Evolutionary conservation across 1,284 basidiomycete genomes (phyloP).

Genomic region (Leccinum huronense): DNA sequence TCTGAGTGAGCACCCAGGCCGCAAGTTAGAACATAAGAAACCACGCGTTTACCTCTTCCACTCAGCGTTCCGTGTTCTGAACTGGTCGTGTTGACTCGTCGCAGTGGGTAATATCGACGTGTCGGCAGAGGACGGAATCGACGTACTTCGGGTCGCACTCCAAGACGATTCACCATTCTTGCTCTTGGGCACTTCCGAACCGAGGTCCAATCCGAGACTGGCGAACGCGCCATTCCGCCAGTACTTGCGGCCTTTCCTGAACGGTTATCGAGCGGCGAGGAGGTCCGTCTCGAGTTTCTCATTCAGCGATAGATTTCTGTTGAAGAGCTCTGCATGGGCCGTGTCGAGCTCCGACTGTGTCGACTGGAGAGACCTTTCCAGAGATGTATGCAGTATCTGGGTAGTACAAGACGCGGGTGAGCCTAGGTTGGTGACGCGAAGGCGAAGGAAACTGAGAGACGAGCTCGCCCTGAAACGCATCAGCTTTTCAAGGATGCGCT

Average conservation of each 20-base stretch:
- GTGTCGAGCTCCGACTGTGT: conserved; percentile 59
- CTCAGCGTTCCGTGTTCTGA: conserved; percentile 93
- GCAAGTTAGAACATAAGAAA: not conserved
- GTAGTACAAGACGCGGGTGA: not conserved
- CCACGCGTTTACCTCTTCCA: conserved; percentile 46
- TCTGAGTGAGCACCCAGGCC: conserved; percentile 4
- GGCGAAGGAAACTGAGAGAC: not conserved
- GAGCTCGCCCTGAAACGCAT: conserved; percentile 81
- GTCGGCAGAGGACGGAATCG: conserved; percentile 78
- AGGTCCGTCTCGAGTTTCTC: conserved; percentile 92
- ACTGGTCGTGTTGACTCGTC: conserved; percentile 93
- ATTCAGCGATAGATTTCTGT: conserved; percentile 69
- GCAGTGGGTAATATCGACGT: conserved; percentile 94
- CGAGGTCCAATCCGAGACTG: conserved; percentile 61
- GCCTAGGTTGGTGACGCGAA: not conserved
- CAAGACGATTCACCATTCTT: conserved; percentile 27
- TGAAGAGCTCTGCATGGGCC: conserved; percentile 68
- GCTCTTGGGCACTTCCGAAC: conserved; percentile 13
- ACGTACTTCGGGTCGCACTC: conserved; percentile 48
- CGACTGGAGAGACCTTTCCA: conserved; percentile 65
- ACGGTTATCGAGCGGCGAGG: conserved; percentile 66
- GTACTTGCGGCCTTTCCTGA: conserved; percentile 24
- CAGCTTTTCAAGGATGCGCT: conserved; percentile 89
- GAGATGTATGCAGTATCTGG: conserved; percentile 81
- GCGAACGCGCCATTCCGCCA: conserved; percentile 50